Base-by-base conservation (phyloP, 2,329 filamentous ascomycete genomes). In the Botrytis byssoidea region DNA sequence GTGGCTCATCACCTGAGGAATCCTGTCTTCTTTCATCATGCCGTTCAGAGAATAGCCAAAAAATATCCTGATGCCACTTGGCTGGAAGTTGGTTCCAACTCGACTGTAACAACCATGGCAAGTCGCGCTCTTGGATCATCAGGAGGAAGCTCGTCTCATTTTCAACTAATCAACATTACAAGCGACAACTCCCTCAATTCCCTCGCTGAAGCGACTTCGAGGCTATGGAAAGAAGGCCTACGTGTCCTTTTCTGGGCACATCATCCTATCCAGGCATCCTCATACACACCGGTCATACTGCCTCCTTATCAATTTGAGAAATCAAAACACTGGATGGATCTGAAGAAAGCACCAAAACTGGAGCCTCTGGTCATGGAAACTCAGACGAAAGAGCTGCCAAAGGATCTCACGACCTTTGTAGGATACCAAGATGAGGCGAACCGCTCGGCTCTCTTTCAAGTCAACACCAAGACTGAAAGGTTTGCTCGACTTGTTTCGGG, bases 221-320 rank as follows among this genome's bases (percentile, higher is more conserved):
- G n/a, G 29, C 40, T 73, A 18, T 73, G 71, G 71, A 73, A 73
- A 25, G 14, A n/a, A 12, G 71, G 71, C n/a, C 59, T 72, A 16
- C 55, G 60, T 9, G 57, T 63, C 29, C 14, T 22, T 25, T 73
- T 69, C 55, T 73, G 71, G 71, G 10, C 48, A 9, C 55, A 61
- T 63, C 71, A 73, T 37, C 14, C 48, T 22, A 22, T 16, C 14
- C 71, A 73, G 44, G 42, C 35, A n/a, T 70, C 29, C 37, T 32
- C 44, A 25, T 69, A 73, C 55, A 37, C 22, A 14, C 51, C 35
- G 7, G 37, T 73, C 20, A 22, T 61, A 35, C 74, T 83, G 1
- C 82, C 82, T 5, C 79, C 81, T 7, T 83, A 83, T 72, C 82
- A 83, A 60, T 83, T 83, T 61, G 79, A 81, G 59, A 81, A 81